A percentile compares a stretch with the other conserved stretches of the same genome.
phyloP scores from a whole-genome alignment of 2,329 filamentous ascomycete species.

The Aspergillus quadrilineatus region DNA sequence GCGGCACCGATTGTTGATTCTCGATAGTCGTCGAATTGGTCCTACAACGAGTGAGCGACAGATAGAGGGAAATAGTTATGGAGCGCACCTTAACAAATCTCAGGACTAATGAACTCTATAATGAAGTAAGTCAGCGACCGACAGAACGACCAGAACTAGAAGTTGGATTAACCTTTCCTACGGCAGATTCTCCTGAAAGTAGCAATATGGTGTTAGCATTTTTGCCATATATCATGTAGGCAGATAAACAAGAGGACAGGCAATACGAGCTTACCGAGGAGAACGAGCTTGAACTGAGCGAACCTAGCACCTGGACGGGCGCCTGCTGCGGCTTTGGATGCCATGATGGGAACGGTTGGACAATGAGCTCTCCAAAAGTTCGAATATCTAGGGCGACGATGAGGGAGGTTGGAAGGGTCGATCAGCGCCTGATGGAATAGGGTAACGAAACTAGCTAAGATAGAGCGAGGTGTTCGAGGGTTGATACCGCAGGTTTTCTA shows the following conservation, averaged over 20 bases:
- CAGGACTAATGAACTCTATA: constrained; percentile 90
- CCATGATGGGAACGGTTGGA: constrained; percentile 61
- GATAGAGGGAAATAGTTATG: neutral
- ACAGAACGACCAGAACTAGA: constrained; percentile 15
- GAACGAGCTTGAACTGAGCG: constrained; percentile 97
- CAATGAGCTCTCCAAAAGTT: constrained; percentile 13
- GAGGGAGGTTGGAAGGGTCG: constrained; percentile 1
- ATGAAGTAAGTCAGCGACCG: constrained; percentile 34
- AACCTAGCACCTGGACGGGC: constrained; percentile 72
- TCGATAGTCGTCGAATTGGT: constrained; percentile 98
- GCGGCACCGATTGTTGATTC: constrained; percentile 98
- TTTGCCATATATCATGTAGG: constrained; percentile 3
- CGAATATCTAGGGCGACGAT: neutral
- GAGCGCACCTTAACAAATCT: constrained; percentile 88
- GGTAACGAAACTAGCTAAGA: constrained; percentile 22
- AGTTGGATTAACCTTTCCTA: constrained; percentile 75
- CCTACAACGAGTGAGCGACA: constrained; percentile 52
- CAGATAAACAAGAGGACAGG: constrained; percentile 3
- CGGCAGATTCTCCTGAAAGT: constrained; percentile 83
- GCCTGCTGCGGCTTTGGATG: constrained; percentile 75
- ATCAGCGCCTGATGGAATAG: constrained; percentile 10
- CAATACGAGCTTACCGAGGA: constrained; percentile 69
- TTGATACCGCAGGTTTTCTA: constrained; percentile 19
- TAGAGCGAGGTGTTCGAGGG: constrained; percentile 21
- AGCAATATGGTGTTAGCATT: constrained; percentile 19